phyloP scores from a whole-genome alignment of 2,329 filamentous ascomycete genomes.

The Fusarium xylarioides region DNA sequence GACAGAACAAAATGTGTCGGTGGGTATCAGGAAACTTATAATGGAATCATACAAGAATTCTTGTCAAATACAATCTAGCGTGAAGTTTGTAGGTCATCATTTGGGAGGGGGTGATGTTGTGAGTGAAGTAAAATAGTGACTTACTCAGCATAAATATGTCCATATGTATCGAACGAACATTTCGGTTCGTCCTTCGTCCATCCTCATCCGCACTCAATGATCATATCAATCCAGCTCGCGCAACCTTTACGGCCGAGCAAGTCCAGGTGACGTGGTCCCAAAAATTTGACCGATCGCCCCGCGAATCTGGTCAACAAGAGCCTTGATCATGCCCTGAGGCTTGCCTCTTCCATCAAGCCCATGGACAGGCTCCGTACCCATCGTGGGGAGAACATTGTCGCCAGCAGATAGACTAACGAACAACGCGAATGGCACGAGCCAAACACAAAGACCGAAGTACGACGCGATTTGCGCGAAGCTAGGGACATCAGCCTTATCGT shows the following conservation, averaged over 20 bases:
- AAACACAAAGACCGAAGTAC: constrained; percentile 96
- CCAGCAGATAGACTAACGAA: constrained; percentile 95
- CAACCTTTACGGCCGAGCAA: constrained; percentile 36
- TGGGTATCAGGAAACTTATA: constrained; percentile 46
- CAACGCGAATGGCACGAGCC: constrained; percentile 93
- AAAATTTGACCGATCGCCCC: constrained; percentile 60
- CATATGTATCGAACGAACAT: not conserved
- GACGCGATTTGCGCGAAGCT: constrained; percentile 94
- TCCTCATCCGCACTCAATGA: not conserved
- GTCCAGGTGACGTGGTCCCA: constrained; percentile 41
- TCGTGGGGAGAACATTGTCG: constrained; percentile 93
- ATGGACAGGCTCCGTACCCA: constrained; percentile 72
- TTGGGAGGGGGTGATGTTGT: not conserved
- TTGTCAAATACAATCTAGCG: constrained; percentile 61
- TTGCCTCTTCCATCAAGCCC: constrained; percentile 58
- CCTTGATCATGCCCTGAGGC: constrained; percentile 73
- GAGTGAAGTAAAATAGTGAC: not conserved
- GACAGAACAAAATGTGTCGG: not conserved
- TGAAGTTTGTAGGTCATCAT: constrained; percentile 54
- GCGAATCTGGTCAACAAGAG: constrained; percentile 67
- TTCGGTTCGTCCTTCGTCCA: not conserved
- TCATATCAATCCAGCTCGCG: not conserved
- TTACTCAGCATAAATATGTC: not conserved
- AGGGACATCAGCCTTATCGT: constrained; percentile 72
- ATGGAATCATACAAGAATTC: constrained; percentile 48